Base-by-base conservation (phyloP, 768 basidiomycete genomes). In the Phanerochaete sordida region DNA sequence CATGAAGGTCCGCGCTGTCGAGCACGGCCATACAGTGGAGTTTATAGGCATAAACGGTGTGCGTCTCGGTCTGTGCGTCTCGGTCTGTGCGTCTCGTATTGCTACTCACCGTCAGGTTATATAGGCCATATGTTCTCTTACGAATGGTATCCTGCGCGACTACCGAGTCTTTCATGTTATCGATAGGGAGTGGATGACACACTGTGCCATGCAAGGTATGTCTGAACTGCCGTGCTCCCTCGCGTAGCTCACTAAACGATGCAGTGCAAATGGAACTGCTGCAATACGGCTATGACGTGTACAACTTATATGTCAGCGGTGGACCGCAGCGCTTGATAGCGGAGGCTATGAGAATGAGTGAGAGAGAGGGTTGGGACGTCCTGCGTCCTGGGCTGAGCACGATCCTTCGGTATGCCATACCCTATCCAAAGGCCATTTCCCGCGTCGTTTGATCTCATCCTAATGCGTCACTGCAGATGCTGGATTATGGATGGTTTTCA, bases 401-500 rank as follows among this genome's bases (percentile, higher is more conserved):
- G 4, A 80, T 79, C 21, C 64, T 79, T 39, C 67, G 79, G 79
- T 76, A 60, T 12, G 71, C 51, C 3, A 24, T 19, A 2, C 5
- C 13, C 35, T n/a, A 37, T 16, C 6, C 39, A 9, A 1, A 50
- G n/a, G n/a, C n/a, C n/a, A n/a, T n/a, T n/a, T n/a, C n/a, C n/a
- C n/a, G n/a, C n/a, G n/a, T n/a, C n/a, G n/a, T n/a, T n/a, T 15
- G 23, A 16, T 26, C 2, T 50, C 15, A 19, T 54, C 21, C 48
- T 46, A 15, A 37, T 21, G 11, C 45, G 2, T 12, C 19, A 33
- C 3, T 43, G 33, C 59, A 80, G 79, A 7, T 71, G 54, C 0
- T 80, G 76, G 76, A 70, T 79, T n/a, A 70, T 80, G 68, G 33
- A 68, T 67, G 13, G 79, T 72, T 5, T 74, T 75, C 57, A 43